These are phyloP conservation scores for Paecilomyces sp. DNA, from an alignment of 2,329 filamentous ascomycete genomes.

Conservation along the genomic window DNA sequence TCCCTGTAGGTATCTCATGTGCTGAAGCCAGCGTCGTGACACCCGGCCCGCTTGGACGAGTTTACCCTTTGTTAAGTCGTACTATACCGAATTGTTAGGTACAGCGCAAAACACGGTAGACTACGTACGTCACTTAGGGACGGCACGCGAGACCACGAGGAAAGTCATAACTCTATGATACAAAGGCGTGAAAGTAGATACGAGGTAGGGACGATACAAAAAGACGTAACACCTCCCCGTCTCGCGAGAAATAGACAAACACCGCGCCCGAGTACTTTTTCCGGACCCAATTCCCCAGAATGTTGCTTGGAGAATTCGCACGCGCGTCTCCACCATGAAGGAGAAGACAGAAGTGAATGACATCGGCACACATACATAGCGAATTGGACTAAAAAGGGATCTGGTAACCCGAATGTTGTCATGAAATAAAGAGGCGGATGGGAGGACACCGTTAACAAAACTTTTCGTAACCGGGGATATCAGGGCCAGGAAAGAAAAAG, in stretches of 20 bases:
- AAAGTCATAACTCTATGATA: conserved; percentile 25
- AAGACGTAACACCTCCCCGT: conserved; percentile 11
- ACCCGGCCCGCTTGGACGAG: not conserved
- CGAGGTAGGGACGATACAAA: conserved; percentile 9
- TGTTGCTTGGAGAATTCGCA: not conserved
- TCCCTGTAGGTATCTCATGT: not conserved
- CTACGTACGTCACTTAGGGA: conserved; percentile 1
- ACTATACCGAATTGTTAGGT: not conserved
- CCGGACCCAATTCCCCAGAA: conserved; percentile 5
- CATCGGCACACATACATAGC: conserved; percentile 3
- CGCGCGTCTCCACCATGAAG: conserved; percentile 5
- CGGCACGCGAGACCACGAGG: conserved; percentile 2
- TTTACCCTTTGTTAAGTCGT: not conserved
- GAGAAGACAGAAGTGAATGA: conserved; percentile 3
- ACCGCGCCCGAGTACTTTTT: conserved; percentile 5
- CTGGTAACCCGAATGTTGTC: conserved; percentile 21
- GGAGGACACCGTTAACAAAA: conserved; percentile 20
- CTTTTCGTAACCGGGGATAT: conserved; percentile 37
- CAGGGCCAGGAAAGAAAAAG: conserved; percentile 25
- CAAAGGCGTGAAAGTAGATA: conserved; percentile 17
- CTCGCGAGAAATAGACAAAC: conserved; percentile 3
- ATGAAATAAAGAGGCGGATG: conserved; percentile 22
- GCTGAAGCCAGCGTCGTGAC: not conserved
- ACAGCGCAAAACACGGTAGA: not conserved
- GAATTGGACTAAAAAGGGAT: conserved; percentile 1